phyloP scores from a whole-genome alignment of 768 basidiomycete genomes.

The Pulveroboletus frians region DNA sequence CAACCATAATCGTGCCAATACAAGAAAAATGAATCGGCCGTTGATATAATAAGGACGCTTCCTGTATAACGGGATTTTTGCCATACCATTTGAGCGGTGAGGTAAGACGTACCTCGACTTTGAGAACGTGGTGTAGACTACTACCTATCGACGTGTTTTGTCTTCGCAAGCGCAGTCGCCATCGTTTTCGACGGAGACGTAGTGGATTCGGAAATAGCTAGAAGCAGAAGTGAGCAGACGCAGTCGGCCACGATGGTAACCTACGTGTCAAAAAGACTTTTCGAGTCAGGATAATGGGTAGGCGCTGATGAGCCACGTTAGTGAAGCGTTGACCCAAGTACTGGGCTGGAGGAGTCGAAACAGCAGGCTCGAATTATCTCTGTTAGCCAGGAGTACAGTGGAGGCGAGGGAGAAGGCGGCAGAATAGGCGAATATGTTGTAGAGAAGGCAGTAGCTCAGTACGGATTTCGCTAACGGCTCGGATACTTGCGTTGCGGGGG shows the following conservation, averaged over 20 bases:
- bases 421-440: constrained; percentile 50
- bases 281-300: constrained; percentile 54
- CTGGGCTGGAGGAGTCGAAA: constrained; percentile 38
- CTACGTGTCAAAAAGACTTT: constrained; percentile 57
- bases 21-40: too few species aligned
- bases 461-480: constrained; percentile 62
- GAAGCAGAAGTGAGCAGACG: neutral
- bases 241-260: neutral
- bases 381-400: constrained; percentile 29
- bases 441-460: constrained; percentile 55
- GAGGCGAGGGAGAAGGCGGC: constrained; percentile 43
- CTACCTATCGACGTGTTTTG: constrained; percentile 38
- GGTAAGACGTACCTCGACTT: too few species aligned
- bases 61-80: too few species aligned
- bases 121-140: constrained; percentile 45
- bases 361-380: constrained; percentile 21
- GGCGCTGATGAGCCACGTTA: constrained; percentile 46
- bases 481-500: constrained; percentile 53
- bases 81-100: too few species aligned
- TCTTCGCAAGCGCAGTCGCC: constrained; percentile 41
- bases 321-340: constrained; percentile 38
- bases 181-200: constrained; percentile 51
- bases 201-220: constrained; percentile 45
- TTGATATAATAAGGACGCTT: too few species aligned
- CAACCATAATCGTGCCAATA: too few species aligned